Percentiles rank a stretch among this genome's conserved stretches.
phyloP scores from a whole-genome alignment of 2,329 filamentous ascomycete genomes.

The Plenodomus biglobosus region DNA sequence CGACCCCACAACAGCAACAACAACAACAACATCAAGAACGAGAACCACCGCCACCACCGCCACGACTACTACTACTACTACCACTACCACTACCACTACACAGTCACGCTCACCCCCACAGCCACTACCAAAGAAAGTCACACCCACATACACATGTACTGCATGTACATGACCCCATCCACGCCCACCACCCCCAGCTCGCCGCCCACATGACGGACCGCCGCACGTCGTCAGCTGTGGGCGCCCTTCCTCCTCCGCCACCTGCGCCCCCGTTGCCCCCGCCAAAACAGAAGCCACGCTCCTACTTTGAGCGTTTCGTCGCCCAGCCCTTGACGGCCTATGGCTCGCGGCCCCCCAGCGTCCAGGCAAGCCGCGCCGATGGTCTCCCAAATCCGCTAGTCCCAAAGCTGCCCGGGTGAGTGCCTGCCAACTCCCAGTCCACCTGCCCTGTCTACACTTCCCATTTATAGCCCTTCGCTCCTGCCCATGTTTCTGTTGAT shows the following conservation, averaged over 20 bases:
- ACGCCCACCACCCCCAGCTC: slow-evolving; percentile 1
- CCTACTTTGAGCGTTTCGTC: slow-evolving; percentile 55
- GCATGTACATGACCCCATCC: neutral
- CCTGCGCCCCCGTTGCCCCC: slow-evolving; percentile 42
- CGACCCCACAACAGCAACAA: too few relatives aligned
- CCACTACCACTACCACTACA: too few relatives aligned
- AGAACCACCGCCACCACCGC: too few relatives aligned
- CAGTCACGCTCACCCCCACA: too few relatives aligned
- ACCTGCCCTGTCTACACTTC: slow-evolving; percentile 5
- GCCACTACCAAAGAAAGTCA: too few relatives aligned
- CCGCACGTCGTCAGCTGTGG: slow-evolving; percentile 16
- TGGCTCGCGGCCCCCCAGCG: slow-evolving; percentile 56
- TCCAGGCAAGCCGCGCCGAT: slow-evolving; percentile 48
- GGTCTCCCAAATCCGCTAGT: slow-evolving; percentile 42
- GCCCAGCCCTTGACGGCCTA: slow-evolving; percentile 57
- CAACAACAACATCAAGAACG: too few relatives aligned
- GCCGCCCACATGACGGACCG: slow-evolving; percentile 10
- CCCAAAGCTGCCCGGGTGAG: slow-evolving; percentile 42
- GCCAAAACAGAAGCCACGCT: slow-evolving; percentile 33
- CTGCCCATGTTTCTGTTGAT: slow-evolving; percentile 1
- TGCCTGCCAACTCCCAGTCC: slow-evolving; percentile 5
- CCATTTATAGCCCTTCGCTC: neutral
- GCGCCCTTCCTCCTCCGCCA: slow-evolving; percentile 18
- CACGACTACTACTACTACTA: too few relatives aligned
- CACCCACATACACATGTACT: too few relatives aligned